phyloP scores from a whole-genome alignment of 2,329 filamentous ascomycete genomes.

The Dactylellina sp. region DNA sequence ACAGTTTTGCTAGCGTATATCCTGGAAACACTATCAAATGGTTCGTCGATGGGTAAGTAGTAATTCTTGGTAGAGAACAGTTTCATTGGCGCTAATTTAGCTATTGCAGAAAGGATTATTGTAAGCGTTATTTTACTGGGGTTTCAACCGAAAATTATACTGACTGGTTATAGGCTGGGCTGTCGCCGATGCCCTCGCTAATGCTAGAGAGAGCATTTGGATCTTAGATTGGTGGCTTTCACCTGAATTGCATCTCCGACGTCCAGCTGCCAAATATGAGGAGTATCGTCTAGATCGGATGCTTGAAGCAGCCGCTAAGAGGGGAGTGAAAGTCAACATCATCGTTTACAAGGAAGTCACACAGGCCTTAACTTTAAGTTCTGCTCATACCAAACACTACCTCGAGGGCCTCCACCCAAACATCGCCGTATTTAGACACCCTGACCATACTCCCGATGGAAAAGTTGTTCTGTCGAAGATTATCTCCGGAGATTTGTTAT shows the following conservation, averaged over 20 bases:
- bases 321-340: slow-evolving; percentile 84
- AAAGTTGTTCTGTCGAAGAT: slow-evolving; percentile 50
- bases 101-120: slow-evolving; percentile 51
- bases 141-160: not conserved
- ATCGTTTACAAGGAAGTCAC: slow-evolving; percentile 94
- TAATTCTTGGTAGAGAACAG: slow-evolving; percentile 69
- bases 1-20: slow-evolving; percentile 79
- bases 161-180: slow-evolving; percentile 71
- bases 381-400: slow-evolving; percentile 78
- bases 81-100: slow-evolving; percentile 5
- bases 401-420: slow-evolving; percentile 83
- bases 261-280: slow-evolving; percentile 81
- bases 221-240: slow-evolving; percentile 93
- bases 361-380: slow-evolving; percentile 68
- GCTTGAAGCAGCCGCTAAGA: slow-evolving; percentile 82
- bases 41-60: slow-evolving; percentile 81
- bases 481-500: slow-evolving; percentile 27
- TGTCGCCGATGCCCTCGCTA: slow-evolving; percentile 81
- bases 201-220: slow-evolving; percentile 80
- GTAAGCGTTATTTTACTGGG: slow-evolving; percentile 22
- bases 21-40: slow-evolving; percentile 82
- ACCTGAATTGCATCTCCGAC: slow-evolving; percentile 85
- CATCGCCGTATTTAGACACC: slow-evolving; percentile 88
- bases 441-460: slow-evolving; percentile 73
- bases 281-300: slow-evolving; percentile 85